Conservation (phyloP, 1,139 yeast species). For the Sugiyamaella neomexicana region DNA sequence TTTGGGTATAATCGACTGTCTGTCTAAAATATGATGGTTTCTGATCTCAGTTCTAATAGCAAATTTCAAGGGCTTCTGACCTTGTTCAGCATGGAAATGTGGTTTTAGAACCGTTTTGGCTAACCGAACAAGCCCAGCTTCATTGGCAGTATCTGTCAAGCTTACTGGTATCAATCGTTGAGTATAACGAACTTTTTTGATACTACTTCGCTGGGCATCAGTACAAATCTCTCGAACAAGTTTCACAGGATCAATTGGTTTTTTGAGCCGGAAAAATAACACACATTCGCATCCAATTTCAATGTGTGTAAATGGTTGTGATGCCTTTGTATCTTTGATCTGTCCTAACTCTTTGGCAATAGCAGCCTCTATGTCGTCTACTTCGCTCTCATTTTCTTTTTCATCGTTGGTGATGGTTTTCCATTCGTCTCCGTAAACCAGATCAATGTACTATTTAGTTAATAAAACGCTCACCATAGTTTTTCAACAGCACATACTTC, state of each 20-base stretch:
- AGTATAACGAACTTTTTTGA: constrained; percentile 58
- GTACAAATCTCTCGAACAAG: constrained; percentile 64
- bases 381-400: constrained; percentile 40
- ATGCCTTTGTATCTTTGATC: constrained; percentile 46
- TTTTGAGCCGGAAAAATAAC: constrained; percentile 74
- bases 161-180: constrained; percentile 82
- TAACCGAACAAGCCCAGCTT: constrained; percentile 63
- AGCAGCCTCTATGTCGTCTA: constrained; percentile 67
- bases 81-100: constrained; percentile 59
- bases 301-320: constrained; percentile 54
- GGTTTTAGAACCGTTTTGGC: constrained; percentile 60
- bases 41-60: constrained; percentile 81
- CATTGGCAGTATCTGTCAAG: constrained; percentile 67
- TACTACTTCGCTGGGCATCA: constrained; percentile 52
- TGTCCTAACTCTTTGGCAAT: constrained; percentile 67
- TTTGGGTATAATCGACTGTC: constrained; percentile 66
- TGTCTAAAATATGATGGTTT: constrained; percentile 69
- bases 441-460: constrained; percentile 33
- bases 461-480: not conserved
- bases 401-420: constrained; percentile 44
- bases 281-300: constrained; percentile 80
- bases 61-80: constrained; percentile 54
- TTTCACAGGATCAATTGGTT: constrained; percentile 74
- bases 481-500: constrained; percentile 39
- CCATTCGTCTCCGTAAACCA: constrained; percentile 37